Conservation (phyloP, 768 basidiomycete species). For the Leccinum barrowsii region DNA sequence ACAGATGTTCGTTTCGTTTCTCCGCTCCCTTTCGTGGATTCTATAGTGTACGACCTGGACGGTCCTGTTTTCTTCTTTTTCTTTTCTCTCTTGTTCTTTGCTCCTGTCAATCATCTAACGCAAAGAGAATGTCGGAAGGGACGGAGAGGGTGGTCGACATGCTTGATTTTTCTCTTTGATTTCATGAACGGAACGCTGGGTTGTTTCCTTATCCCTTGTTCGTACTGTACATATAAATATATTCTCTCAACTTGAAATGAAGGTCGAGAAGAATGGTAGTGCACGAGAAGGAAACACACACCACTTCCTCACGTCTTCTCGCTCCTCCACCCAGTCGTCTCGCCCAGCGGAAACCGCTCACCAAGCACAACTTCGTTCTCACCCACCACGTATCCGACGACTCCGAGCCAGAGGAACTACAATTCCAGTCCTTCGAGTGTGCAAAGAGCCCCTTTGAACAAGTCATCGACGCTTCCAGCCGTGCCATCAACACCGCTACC, state of each 20-base stretch:
- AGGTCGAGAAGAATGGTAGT: neutral
- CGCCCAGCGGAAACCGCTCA: conserved; percentile 42
- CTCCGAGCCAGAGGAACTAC: conserved; percentile 58
- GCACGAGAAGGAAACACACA: conserved; percentile 60
- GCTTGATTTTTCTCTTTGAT: neutral
- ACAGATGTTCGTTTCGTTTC: neutral
- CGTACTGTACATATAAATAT: neutral
- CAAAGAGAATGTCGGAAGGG: neutral
- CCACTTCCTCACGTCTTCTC: conserved; percentile 53
- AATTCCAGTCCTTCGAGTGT: conserved; percentile 35
- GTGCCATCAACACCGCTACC: conserved; percentile 50
- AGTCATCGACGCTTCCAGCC: conserved; percentile 52
- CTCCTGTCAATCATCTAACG: neutral
- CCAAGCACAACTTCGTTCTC: conserved; percentile 49
- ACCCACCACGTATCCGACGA: conserved; percentile 62
- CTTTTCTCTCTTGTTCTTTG: neutral
- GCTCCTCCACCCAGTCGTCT: conserved; percentile 55
- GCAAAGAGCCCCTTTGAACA: conserved; percentile 70
- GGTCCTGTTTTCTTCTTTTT: neutral
- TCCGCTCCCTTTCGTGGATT: neutral
- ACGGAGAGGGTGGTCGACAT: too few species aligned
- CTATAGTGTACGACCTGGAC: too few species aligned
- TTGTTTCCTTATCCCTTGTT: neutral
- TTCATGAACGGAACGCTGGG: neutral
- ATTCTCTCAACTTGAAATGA: neutral